Conservation (phyloP, 345 rosid genomes). For the Garcia nutans region DNA sequence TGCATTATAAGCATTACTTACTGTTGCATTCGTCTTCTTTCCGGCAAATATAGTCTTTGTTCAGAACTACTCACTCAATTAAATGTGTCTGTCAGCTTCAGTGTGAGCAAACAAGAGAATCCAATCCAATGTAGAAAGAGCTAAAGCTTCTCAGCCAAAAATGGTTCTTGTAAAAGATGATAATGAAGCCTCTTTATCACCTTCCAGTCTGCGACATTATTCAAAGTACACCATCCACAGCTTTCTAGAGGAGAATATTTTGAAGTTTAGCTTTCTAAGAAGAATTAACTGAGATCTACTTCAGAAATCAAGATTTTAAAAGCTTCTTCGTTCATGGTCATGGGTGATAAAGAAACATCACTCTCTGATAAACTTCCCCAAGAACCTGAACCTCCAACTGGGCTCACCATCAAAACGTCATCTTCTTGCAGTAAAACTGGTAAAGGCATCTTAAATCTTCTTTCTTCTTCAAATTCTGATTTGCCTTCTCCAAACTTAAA, state of each 20-base stretch:
- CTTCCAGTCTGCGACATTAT: conserved; percentile 11
- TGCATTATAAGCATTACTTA: conserved; percentile 23
- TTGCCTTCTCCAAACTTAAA: conserved; percentile 45
- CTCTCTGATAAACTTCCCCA: conserved; percentile 11
- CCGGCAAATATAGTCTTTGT: conserved; percentile 27
- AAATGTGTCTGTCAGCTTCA: conserved; percentile 41
- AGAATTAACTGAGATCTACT: conserved; percentile 24
- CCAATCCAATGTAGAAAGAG: conserved; percentile 23
- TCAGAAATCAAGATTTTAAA: background rate
- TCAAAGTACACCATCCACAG: conserved; percentile 3
- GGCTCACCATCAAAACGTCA: conserved; percentile 61
- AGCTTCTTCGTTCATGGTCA: conserved; percentile 14
- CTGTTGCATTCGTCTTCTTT: conserved; percentile 72
- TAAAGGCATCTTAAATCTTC: conserved; percentile 23
- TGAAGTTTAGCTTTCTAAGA: background rate
- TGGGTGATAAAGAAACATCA: conserved; percentile 32
- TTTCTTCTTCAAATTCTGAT: conserved; percentile 30
- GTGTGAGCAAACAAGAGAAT: conserved; percentile 25
- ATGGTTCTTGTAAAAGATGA: conserved; percentile 13
- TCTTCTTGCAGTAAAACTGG: conserved; percentile 43
- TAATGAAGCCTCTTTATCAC: conserved; percentile 10
- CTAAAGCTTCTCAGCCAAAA: conserved; percentile 22
- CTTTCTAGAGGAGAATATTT: background rate
- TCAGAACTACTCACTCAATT: conserved; percentile 44
- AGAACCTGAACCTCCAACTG: conserved; percentile 33